These are phyloP conservation scores for Elsinoe ampelina DNA, from an alignment of 2,329 filamentous ascomycete species.

Conservation along the genomic window DNA sequence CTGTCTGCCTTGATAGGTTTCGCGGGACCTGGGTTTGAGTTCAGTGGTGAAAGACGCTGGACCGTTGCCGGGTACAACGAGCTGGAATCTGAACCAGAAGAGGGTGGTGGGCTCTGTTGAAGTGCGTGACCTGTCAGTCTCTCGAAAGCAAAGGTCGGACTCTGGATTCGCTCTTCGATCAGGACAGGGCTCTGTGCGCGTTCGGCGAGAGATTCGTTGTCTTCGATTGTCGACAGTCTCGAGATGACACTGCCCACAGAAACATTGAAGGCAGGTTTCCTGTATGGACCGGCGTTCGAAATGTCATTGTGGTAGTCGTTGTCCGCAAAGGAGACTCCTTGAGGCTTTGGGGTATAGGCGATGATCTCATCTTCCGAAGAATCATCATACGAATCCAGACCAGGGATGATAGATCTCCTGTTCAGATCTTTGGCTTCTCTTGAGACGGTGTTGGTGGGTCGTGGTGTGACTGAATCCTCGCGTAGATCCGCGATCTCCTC, in stretches of 20 bases:
- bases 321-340: not conserved
- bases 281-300: not conserved
- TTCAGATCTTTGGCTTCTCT: not conserved
- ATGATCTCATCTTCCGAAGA: conserved; percentile 6
- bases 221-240: conserved; percentile 6
- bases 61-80: not conserved
- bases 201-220: conserved; percentile 8
- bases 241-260: conserved; percentile 9
- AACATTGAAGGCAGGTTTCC: conserved; percentile 5
- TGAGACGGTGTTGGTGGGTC: not conserved
- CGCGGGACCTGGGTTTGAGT: not conserved
- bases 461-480: not conserved
- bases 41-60: not conserved
- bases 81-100: conserved; percentile 6
- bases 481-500: not conserved
- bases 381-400: conserved; percentile 8
- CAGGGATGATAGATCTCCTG: conserved; percentile 1
- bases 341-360: not conserved
- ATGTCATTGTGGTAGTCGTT: not conserved
- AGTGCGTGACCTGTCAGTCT: not conserved
- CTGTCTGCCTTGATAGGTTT: not conserved
- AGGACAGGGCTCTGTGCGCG: not conserved
- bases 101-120: not conserved
- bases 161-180: not conserved
- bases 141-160: not conserved